Conservation (phyloP, 495 filamentous ascomycete species). For the Neurospora hispaniola region DNA sequence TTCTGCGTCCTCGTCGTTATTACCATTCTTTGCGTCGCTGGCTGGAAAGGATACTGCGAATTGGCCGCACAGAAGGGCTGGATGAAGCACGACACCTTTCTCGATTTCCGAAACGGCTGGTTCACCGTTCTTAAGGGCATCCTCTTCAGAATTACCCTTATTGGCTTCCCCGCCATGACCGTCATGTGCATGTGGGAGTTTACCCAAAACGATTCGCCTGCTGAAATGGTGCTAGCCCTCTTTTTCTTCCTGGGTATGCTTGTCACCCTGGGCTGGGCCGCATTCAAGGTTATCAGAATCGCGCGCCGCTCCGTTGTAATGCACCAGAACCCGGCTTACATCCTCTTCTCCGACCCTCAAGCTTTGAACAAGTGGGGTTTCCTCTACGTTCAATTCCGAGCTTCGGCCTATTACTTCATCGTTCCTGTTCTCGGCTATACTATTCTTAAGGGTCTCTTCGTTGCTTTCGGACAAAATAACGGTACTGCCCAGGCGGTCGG, state of each 20-base stretch:
- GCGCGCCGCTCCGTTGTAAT: constrained; percentile 81
- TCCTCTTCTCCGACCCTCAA: constrained; percentile 90
- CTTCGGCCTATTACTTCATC: constrained; percentile 95
- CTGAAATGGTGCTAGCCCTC: constrained; percentile 77
- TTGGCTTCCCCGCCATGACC: constrained; percentile 89
- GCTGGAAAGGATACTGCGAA: constrained; percentile 79
- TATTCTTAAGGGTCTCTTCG: constrained; percentile 80
- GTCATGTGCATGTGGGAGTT: constrained; percentile 95
- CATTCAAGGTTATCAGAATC: constrained; percentile 80
- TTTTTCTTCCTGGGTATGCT: constrained; percentile 84
- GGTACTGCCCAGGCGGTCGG: constrained; percentile 73
- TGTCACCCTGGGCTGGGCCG: constrained; percentile 75
- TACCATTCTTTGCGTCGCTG: constrained; percentile 59
- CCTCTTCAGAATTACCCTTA: constrained; percentile 83
- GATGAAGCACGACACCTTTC: constrained; percentile 82
- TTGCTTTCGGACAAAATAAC: constrained; percentile 67
- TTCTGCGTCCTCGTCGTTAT: constrained; percentile 66
- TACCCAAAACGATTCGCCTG: constrained; percentile 72
- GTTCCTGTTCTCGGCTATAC: constrained; percentile 71
- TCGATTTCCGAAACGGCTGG: constrained; percentile 86
- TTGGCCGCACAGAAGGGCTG: constrained; percentile 57
- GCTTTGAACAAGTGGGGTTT: constrained; percentile 98
- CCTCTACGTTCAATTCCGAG: constrained; percentile 94
- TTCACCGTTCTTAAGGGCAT: constrained; percentile 58
- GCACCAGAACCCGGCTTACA: constrained; percentile 97